Conservation (phyloP, 805 yeast species). For the Saturnispora sanitii region DNA sequence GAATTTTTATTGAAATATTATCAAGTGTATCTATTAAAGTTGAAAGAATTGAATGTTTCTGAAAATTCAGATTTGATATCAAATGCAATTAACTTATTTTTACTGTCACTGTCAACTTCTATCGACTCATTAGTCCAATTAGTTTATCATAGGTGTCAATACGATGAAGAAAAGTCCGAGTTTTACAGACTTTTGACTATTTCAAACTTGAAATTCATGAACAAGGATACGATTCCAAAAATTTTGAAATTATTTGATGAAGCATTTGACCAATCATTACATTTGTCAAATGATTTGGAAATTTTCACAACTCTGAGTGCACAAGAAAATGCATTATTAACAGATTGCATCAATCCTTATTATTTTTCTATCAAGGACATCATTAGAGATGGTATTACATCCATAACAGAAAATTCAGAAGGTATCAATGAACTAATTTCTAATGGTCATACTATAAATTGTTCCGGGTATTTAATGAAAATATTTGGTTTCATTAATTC, state of each 20-base stretch:
- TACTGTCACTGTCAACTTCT: slow-evolving; percentile 26
- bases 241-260: slow-evolving; percentile 41
- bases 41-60: slow-evolving; percentile 17
- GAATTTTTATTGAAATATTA: slow-evolving; percentile 31
- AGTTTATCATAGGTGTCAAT: slow-evolving; percentile 13
- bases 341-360: slow-evolving; percentile 41
- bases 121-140: slow-evolving; percentile 38
- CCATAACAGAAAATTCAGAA: slow-evolving; percentile 3
- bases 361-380: slow-evolving; percentile 32
- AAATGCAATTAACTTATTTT: slow-evolving; percentile 27
- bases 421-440: slow-evolving; percentile 33
- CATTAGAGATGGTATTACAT: slow-evolving; percentile 31
- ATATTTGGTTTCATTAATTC: slow-evolving; percentile 20
- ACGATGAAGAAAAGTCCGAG: slow-evolving; percentile 18
- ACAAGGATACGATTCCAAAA: slow-evolving; percentile 37
- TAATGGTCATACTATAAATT: slow-evolving; percentile 10
- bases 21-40: slow-evolving; percentile 26
- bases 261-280: slow-evolving; percentile 37
- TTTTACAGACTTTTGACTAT: slow-evolving; percentile 30
- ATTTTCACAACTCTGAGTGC: slow-evolving; percentile 36
- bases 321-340: slow-evolving; percentile 46
- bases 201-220: slow-evolving; percentile 43
- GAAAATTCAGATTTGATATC: slow-evolving; percentile 15
- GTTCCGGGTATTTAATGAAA: slow-evolving; percentile 18
- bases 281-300: slow-evolving; percentile 31